A percentile compares a stretch with the other conserved stretches of the same genome.
phyloP scores from a whole-genome alignment of 768 basidiomycete species.

The Pluteus cervinus region DNA sequence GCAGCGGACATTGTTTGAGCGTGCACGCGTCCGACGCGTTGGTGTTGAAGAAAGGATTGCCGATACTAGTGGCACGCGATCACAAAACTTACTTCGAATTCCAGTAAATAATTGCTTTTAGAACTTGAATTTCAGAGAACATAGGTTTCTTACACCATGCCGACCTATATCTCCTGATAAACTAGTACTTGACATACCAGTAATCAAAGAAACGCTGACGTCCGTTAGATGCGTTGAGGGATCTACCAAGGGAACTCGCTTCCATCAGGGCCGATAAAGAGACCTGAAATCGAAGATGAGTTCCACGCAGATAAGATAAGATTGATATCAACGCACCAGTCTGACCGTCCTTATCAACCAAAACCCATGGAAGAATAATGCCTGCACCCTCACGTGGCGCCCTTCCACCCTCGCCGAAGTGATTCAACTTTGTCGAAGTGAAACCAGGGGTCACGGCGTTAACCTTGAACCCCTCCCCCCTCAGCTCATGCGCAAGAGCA shows the following conservation, averaged over 20 bases:
- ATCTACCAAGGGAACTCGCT: background rate
- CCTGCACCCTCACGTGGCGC: slow-evolving; percentile 26
- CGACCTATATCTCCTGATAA: no score
- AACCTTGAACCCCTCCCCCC: slow-evolving; percentile 44
- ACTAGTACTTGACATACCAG: no score
- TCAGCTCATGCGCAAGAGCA: slow-evolving; percentile 60
- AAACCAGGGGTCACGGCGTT: slow-evolving; percentile 62
- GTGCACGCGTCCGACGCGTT: no score
- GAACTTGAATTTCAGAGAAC: no score
- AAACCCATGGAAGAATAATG: slow-evolving; percentile 29
- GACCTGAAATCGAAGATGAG: background rate
- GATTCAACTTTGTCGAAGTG: slow-evolving; percentile 37
- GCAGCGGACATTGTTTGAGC: no score
- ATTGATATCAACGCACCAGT: slow-evolving; percentile 33
- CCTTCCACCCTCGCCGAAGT: slow-evolving; percentile 31
- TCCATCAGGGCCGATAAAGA: background rate
- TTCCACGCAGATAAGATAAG: background rate
- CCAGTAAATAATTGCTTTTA: no score
- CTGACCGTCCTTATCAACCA: slow-evolving; percentile 32
- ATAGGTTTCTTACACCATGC: no score
- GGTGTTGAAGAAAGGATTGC: no score
- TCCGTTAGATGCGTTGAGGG: no score
- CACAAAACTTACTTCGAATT: no score
- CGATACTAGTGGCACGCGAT: no score
- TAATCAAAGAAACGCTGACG: no score